Evolutionary conservation across 805 yeast genomes (phyloP).

Genomic region (Scheffersomyces spartinae): DNA sequence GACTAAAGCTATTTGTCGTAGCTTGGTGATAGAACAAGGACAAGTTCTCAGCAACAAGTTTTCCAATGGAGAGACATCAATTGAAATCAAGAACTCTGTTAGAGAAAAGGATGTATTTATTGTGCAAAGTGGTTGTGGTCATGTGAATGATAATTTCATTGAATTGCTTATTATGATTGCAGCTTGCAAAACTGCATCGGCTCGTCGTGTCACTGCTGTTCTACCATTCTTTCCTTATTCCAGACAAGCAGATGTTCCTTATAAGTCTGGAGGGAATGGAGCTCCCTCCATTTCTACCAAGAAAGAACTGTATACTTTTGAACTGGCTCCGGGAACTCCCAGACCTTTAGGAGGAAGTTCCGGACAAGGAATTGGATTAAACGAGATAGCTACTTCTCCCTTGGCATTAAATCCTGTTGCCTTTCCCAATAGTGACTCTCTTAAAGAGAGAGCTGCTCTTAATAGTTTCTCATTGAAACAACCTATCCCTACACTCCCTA

Average conservation of each 20-base stretch:
- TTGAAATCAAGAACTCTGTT: conserved; percentile 77
- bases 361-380: conserved; percentile 3
- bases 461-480: conserved; percentile 3
- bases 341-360: conserved; percentile 19
- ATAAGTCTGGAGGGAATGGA: conserved; percentile 50
- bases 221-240: conserved; percentile 92
- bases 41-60: conserved; percentile 30
- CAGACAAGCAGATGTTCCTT: conserved; percentile 90
- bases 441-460: conserved; percentile 5
- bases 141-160: conserved; percentile 77
- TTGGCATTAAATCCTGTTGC: conserved; percentile 2
- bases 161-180: conserved; percentile 74
- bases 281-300: conserved; percentile 41
- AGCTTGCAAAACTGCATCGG: conserved; percentile 91
- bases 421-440: no score
- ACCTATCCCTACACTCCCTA: conserved; percentile 1
- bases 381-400: conserved; percentile 6
- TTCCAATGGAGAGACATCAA: conserved; percentile 90
- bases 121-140: conserved; percentile 77
- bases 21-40: conserved; percentile 65
- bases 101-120: conserved; percentile 94
- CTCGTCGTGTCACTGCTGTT: conserved; percentile 80
- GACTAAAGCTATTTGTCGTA: conserved; percentile 63
- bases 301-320: conserved; percentile 33
- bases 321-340: conserved; percentile 44